A percentile compares a stretch with the other conserved stretches of the same genome.
Conservation (phyloP, 176 grass and related monocot species). For the Eleusine indica region DNA sequence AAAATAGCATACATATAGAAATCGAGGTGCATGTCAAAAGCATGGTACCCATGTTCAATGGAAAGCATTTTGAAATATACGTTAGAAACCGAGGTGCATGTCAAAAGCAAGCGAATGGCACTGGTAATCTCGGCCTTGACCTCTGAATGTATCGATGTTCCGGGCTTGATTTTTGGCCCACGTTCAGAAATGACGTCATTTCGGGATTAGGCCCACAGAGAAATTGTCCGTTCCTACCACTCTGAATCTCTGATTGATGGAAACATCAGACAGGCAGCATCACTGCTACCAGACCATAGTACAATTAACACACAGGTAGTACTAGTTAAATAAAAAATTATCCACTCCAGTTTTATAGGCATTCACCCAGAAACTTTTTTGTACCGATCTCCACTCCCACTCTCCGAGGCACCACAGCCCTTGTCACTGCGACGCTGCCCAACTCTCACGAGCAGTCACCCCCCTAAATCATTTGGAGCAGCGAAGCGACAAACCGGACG, state of each 20-base stretch:
- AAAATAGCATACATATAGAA: too few species aligned
- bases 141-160: background rate
- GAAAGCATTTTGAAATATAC: background rate
- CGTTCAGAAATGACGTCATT: background rate
- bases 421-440: background rate
- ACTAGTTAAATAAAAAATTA: background rate
- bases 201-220: slow-evolving; percentile 15
- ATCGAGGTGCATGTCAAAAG: too few species aligned
- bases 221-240: background rate
- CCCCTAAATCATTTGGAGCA: slow-evolving; percentile 30
- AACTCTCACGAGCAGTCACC: background rate
- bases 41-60: too few species aligned
- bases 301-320: background rate
- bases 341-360: background rate
- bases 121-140: background rate
- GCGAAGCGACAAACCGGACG: slow-evolving; percentile 28
- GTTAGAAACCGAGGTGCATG: background rate
- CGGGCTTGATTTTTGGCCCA: slow-evolving; percentile 17
- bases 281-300: background rate
- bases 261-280: slow-evolving; percentile 5
- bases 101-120: background rate
- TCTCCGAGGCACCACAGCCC: background rate
- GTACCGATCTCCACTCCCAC: background rate
- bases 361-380: background rate
- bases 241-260: background rate